Conservation (phyloP, 2,329 filamentous ascomycete species). For the Alternaria longipes region DNA sequence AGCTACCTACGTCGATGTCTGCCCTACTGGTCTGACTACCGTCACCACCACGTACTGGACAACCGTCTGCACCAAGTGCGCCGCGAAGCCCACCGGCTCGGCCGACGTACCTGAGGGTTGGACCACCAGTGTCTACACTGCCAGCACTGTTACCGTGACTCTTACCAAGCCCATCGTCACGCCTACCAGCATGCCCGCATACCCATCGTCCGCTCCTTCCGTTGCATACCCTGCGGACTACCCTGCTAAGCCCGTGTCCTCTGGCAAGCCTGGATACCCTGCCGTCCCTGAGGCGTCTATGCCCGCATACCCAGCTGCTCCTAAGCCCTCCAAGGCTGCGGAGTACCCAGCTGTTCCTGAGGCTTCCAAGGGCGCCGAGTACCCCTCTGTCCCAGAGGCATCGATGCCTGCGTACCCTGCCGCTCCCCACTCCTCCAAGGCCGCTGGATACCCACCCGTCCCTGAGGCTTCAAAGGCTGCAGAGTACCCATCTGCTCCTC, state of each 20-base stretch:
- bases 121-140: conserved; percentile 46
- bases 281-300: conserved; percentile 15
- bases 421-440: conserved; percentile 2
- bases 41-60: conserved; percentile 43
- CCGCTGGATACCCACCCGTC: conserved; percentile 9
- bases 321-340: conserved; percentile 8
- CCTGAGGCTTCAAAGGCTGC: conserved; percentile 6
- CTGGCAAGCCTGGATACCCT: conserved; percentile 10
- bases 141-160: conserved; percentile 42
- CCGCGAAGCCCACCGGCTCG: conserved; percentile 26
- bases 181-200: conserved; percentile 27
- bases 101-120: conserved; percentile 40
- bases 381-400: conserved; percentile 5
- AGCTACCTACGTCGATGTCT: conserved; percentile 48
- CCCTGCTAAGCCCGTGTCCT: conserved; percentile 19
- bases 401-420: conserved; percentile 9
- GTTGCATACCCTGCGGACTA: conserved; percentile 20
- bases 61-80: conserved; percentile 37
- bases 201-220: conserved; percentile 19
- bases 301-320: conserved; percentile 2
- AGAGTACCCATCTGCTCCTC: conserved; percentile 1
- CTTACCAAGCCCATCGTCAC: conserved; percentile 42
- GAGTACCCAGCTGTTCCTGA: conserved; percentile 7
- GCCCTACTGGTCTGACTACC: conserved; percentile 48
- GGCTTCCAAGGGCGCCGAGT: conserved; percentile 3